A percentile compares a stretch with the other conserved stretches of the same genome.
Evolutionary conservation across 371 early-diverging fungal genomes (phyloP).

Genomic region (Homolaphlyctis polyrhiza): DNA sequence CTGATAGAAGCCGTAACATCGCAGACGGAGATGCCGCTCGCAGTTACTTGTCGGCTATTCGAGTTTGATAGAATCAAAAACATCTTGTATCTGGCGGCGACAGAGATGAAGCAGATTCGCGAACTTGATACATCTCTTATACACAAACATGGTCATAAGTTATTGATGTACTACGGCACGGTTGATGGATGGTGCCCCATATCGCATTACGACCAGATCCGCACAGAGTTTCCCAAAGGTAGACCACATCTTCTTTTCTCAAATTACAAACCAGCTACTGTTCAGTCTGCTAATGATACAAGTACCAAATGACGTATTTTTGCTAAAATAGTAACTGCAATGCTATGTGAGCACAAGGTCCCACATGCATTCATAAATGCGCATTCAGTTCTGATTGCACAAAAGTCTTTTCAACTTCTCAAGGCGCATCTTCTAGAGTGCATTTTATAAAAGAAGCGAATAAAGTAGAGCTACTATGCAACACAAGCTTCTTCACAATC

Average conservation of each 20-base stretch:
- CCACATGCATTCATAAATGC: conserved; percentile 73
- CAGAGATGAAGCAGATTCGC: conserved; percentile 68
- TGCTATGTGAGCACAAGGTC: conserved; percentile 58
- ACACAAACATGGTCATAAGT: conserved; percentile 50
- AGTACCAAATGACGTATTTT: too few relatives aligned
- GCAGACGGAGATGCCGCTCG: conserved; percentile 38
- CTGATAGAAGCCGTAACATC: conserved; percentile 35
- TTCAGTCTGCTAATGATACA: too few relatives aligned
- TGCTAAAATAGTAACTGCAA: not conserved
- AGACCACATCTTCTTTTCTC: conserved; percentile 21
- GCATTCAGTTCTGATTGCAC: conserved; percentile 17
- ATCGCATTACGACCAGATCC: conserved; percentile 66
- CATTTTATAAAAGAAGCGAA: too few relatives aligned
- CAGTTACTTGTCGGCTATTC: conserved; percentile 59
- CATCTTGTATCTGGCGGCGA: conserved; percentile 60
- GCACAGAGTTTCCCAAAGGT: conserved; percentile 56
- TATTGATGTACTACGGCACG: conserved; percentile 74
- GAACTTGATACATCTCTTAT: conserved; percentile 55
- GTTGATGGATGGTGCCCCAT: conserved; percentile 75
- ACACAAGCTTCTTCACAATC: too few relatives aligned
- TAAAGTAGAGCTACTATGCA: too few relatives aligned
- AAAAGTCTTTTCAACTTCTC: not conserved
- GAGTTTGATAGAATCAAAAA: conserved; percentile 58
- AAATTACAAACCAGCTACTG: too few relatives aligned
- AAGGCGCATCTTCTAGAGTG: not conserved